Evolutionary conservation across 2,329 filamentous ascomycete genomes (phyloP).

Genomic region (Magnaporthiopsis poae): DNA sequence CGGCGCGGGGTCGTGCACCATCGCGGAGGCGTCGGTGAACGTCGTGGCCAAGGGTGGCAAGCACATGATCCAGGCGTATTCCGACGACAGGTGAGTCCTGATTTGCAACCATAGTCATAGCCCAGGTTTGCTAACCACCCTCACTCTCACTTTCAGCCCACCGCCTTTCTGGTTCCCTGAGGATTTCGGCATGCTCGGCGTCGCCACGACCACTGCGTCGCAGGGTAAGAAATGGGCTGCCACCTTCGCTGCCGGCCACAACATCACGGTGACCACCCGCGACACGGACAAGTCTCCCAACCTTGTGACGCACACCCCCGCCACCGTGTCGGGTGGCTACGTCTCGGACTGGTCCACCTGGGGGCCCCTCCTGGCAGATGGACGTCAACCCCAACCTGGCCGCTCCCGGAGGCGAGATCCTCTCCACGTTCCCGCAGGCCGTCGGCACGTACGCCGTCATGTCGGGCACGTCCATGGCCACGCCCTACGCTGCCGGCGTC

Average conservation of each 20-base stretch:
- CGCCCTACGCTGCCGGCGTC: constrained; percentile 35
- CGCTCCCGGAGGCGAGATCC: constrained; percentile 34
- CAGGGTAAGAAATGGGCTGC: constrained; percentile 18
- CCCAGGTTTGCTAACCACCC: neutral
- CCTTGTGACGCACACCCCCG: constrained; percentile 29
- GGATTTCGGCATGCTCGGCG: neutral
- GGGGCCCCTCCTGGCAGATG: constrained; percentile 4
- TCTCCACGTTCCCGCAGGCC: constrained; percentile 32
- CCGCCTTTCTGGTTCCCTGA: neutral
- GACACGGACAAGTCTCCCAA: constrained; percentile 15
- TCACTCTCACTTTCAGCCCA: neutral
- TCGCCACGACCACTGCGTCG: constrained; percentile 9
- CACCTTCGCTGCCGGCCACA: constrained; percentile 20
- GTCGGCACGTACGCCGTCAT: constrained; percentile 26
- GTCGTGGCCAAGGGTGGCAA: constrained; percentile 45
- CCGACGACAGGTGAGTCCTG: constrained; percentile 18
- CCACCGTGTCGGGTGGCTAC: constrained; percentile 31
- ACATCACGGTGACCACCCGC: constrained; percentile 6
- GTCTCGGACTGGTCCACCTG: constrained; percentile 26
- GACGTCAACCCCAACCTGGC: constrained; percentile 30
- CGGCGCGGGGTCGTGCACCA: constrained; percentile 47
- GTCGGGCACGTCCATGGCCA: constrained; percentile 40
- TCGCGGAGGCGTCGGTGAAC: constrained; percentile 42
- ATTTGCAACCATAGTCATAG: constrained; percentile 15
- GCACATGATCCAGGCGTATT: constrained; percentile 51